Evolutionary conservation across 768 basidiomycete species (phyloP).

Genomic region (Lepiota brunneoincarnata): DNA sequence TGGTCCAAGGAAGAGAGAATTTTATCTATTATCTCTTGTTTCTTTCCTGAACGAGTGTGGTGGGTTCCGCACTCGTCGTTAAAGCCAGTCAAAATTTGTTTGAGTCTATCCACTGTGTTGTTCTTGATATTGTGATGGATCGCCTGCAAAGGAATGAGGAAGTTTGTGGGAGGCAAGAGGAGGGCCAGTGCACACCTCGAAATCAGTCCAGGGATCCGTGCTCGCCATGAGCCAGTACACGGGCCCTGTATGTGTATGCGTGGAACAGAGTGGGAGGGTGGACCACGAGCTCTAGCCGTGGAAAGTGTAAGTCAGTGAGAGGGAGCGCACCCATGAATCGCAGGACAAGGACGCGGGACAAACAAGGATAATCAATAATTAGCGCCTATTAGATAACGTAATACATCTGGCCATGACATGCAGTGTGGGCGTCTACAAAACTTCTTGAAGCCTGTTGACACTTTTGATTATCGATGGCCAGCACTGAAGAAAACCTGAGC

Average conservation of each 20-base stretch:
- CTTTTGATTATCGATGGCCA: constrained; percentile 20
- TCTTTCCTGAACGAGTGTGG: constrained; percentile 77
- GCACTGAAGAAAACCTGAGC: constrained; percentile 54
- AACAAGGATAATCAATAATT: constrained; percentile 17
- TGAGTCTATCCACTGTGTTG: constrained; percentile 85
- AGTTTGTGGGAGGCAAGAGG: constrained; percentile 15
- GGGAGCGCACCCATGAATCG: not conserved
- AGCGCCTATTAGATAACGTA: constrained; percentile 9
- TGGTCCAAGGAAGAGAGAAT: constrained; percentile 56
- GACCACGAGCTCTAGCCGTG: constrained; percentile 2
- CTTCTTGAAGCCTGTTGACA: not conserved
- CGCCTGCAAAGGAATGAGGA: constrained; percentile 38
- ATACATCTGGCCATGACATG: constrained; percentile 2
- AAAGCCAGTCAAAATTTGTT: constrained; percentile 74
- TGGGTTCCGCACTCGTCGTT: constrained; percentile 75
- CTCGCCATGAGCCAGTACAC: constrained; percentile 48
- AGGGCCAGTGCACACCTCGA: constrained; percentile 51
- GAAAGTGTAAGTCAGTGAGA: constrained; percentile 15
- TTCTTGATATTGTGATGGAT: constrained; percentile 67
- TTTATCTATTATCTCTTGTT: constrained; percentile 83
- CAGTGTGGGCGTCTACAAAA: not conserved
- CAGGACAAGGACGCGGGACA: constrained; percentile 16
- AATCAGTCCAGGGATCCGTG: constrained; percentile 65
- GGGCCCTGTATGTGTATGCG: constrained; percentile 10
- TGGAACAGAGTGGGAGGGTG: constrained; percentile 1